Evolutionary conservation across 2,329 filamentous ascomycete genomes (phyloP).

Genomic region (Nothomitra cinnamomea): DNA sequence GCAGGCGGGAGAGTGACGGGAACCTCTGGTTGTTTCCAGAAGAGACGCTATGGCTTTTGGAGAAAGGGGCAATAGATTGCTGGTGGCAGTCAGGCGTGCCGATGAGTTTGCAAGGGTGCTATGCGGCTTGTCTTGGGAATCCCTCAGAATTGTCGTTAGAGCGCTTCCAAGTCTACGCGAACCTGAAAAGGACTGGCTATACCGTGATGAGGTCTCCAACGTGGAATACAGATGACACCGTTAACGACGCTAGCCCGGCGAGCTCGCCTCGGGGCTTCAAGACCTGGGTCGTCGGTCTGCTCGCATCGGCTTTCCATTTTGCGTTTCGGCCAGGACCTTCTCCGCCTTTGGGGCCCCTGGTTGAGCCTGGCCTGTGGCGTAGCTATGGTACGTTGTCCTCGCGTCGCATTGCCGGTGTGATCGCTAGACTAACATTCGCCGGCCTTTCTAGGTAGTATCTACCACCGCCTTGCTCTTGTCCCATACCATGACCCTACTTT

Average conservation of each 20-base stretch:
- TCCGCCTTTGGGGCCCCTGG: constrained; percentile 28
- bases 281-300: constrained; percentile 19
- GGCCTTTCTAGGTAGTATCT: constrained; percentile 39
- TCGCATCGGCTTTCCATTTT: constrained; percentile 18
- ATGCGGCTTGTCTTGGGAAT: constrained; percentile 63
- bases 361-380: constrained; percentile 35
- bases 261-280: constrained; percentile 11
- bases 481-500: constrained; percentile 46
- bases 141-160: constrained; percentile 46
- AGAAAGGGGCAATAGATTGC: constrained; percentile 73
- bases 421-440: constrained; percentile 7
- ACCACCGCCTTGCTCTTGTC: constrained; percentile 57
- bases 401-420: constrained; percentile 17
- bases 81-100: constrained; percentile 55
- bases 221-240: constrained; percentile 25
- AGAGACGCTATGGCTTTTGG: constrained; percentile 76
- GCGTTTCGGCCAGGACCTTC: not conserved
- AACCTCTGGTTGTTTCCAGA: constrained; percentile 77
- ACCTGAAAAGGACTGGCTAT: constrained; percentile 71
- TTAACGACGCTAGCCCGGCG: constrained; percentile 9
- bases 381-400: constrained; percentile 28
- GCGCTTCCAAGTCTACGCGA: constrained; percentile 74
- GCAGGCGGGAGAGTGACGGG: constrained; percentile 45
- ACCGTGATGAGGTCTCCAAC: constrained; percentile 54
- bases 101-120: constrained; percentile 80